Evolutionary conservation across 768 basidiomycete species (phyloP), one percentile per base, ranked within the genome.

Genomic region (Leccinum aurantiacum): DNA sequence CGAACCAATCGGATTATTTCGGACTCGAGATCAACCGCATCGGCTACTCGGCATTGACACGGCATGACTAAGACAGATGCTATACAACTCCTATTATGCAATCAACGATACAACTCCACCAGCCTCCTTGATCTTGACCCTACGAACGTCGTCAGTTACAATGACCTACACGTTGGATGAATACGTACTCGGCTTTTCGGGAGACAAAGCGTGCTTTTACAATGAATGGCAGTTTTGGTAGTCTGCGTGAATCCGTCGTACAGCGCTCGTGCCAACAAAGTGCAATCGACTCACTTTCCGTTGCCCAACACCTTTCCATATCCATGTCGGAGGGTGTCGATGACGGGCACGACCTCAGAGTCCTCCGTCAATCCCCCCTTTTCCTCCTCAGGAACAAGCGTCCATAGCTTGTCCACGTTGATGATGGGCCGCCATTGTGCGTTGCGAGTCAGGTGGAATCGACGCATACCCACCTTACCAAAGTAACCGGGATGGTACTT

Each of bases 401-500:
- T 83, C 93, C 93, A 93, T 56, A 96, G 84, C 81, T 95, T 95
- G 85, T 98, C 97, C 76, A 98, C 88, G 82, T 99, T 99, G 89
- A 99, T 92, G 75, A 89, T 90, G 19, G 96, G 95, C 64, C 90
- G 86, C 95, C 93, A 97, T 78, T 87, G 82, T 67, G 83, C 77
- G 78, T 97, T 97, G 78, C 88, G 89, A 58, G 91, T 94, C 64
- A 94, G 79, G 77, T 99, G 97, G 91, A 90, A 99, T 78, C 89
- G 89, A 75, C 97, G 88, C 96, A 99, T 99, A 93, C 97, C 97
- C 76, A 96, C 93, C 82, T 98, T 98, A 84, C 95, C 95, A 77
- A 96, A 98, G 93, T 98, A 98, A 91, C 95, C 95, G 77, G 95
- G 95, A 81, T 98, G 95, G 90, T 94, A 98, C 81, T 96, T 96